Percentiles rank a stretch among this genome's conserved stretches.
phyloP scores from a whole-genome alignment of 1,284 basidiomycete species.

The Schizophyllum amplum region DNA sequence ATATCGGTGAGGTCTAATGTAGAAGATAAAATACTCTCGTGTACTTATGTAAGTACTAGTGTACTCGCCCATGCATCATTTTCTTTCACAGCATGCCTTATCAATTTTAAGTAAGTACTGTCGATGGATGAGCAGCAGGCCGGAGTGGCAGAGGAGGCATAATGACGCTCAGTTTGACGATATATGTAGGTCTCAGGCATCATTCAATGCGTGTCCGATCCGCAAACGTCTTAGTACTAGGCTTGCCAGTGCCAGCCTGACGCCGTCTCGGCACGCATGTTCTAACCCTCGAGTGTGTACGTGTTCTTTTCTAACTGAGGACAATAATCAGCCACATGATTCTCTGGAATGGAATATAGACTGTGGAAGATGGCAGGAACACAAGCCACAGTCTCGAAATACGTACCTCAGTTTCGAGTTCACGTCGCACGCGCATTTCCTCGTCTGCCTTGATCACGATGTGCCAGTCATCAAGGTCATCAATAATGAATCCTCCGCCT shows the following conservation, averaged over 20 bases:
- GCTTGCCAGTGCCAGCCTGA: too few species aligned
- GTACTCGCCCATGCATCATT: too few species aligned
- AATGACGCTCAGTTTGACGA: too few species aligned
- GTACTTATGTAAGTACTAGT: too few species aligned
- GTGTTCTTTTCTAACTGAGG: constrained; percentile 38
- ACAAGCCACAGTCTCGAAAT: background rate
- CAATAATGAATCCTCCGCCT: constrained; percentile 59
- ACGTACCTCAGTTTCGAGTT: constrained; percentile 73
- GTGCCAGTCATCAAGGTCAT: constrained; percentile 83
- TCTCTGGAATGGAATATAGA: constrained; percentile 9
- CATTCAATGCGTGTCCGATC: too few species aligned
- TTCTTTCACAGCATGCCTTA: too few species aligned
- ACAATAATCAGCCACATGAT: background rate
- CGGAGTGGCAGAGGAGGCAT: too few species aligned
- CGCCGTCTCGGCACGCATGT: too few species aligned
- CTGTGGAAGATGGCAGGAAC: constrained; percentile 7
- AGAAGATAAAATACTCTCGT: background rate
- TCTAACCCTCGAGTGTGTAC: constrained; percentile 29
- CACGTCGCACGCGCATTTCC: constrained; percentile 62
- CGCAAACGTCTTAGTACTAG: too few species aligned
- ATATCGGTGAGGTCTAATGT: background rate
- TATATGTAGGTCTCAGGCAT: too few species aligned
- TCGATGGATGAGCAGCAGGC: too few species aligned
- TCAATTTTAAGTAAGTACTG: too few species aligned
- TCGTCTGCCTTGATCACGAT: constrained; percentile 77